Evolutionary conservation across 371 early-diverging fungal genomes (phyloP).

Genomic region (Rhizopus microsporus): DNA sequence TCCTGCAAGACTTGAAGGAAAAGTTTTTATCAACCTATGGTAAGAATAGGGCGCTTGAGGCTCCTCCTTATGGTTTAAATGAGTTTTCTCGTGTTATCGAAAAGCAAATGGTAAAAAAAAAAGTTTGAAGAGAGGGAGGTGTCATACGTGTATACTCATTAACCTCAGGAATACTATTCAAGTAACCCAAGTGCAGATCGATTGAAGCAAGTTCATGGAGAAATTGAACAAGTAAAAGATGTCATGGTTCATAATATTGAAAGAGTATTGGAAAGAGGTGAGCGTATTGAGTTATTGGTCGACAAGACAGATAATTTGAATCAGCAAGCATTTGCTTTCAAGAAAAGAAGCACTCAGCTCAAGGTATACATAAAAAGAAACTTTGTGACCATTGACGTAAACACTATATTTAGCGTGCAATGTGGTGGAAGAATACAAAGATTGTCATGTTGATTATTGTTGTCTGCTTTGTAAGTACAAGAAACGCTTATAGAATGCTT

Average conservation of each 20-base stretch:
- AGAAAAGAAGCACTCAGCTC: slow-evolving; percentile 84
- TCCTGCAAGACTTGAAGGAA: slow-evolving; percentile 80
- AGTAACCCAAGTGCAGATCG: slow-evolving; percentile 74
- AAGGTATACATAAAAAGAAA: slow-evolving; percentile 46
- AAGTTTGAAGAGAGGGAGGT: neutral
- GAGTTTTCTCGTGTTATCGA: slow-evolving; percentile 82
- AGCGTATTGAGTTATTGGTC: slow-evolving; percentile 87
- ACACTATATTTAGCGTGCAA: slow-evolving; percentile 53
- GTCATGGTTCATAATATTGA: slow-evolving; percentile 96
- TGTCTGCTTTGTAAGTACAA: slow-evolving; percentile 65
- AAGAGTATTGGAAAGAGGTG: slow-evolving; percentile 88
- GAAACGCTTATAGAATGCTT: neutral
- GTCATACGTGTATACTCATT: neutral
- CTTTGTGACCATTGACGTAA: neutral
- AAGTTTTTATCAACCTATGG: slow-evolving; percentile 66
- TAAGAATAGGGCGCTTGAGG: slow-evolving; percentile 54
- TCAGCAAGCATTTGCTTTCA: slow-evolving; percentile 88
- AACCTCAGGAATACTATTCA: slow-evolving; percentile 63
- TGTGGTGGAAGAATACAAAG: slow-evolving; percentile 95
- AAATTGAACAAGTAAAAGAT: slow-evolving; percentile 92
- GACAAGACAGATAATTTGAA: slow-evolving; percentile 90
- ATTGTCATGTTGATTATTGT: slow-evolving; percentile 71
- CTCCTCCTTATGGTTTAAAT: slow-evolving; percentile 78
- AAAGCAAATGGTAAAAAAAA: slow-evolving; percentile 62
- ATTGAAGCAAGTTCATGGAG: slow-evolving; percentile 82